Percentiles rank a stretch among this genome's conserved stretches.
Conservation (phyloP, 169 alveolate genomes). For the Eimeria necatrix region DNA sequence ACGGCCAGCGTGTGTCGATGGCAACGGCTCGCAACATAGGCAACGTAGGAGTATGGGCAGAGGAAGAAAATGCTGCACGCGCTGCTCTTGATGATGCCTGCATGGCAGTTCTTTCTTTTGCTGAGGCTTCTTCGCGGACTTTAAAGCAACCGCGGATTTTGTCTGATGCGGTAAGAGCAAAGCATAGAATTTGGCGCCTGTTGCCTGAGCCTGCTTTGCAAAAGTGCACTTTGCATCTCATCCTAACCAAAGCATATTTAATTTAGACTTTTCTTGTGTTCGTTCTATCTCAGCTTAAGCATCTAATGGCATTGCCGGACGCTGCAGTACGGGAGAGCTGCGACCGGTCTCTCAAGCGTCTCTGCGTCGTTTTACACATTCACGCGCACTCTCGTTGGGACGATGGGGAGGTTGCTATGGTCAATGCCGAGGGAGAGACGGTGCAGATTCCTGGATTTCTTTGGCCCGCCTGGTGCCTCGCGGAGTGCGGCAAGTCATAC, state of each 20-base stretch:
- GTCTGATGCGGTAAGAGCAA: constrained; percentile 32
- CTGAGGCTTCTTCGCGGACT: constrained; percentile 15
- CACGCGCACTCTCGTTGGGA: constrained; percentile 23
- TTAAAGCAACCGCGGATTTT: constrained; percentile 39
- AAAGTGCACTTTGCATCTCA: too few relatives aligned
- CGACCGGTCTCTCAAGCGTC: constrained; percentile 59
- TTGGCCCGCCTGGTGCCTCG: constrained; percentile 65
- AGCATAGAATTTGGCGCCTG: background rate
- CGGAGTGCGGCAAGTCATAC: constrained; percentile 24
- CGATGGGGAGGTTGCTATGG: background rate
- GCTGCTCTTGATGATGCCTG: constrained; percentile 32
- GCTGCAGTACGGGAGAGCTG: constrained; percentile 55
- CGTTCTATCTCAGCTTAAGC: constrained; percentile 20
- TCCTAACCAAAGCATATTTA: too few relatives aligned
- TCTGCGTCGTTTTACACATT: constrained; percentile 38
- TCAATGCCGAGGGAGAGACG: constrained; percentile 38
- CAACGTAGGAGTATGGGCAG: background rate
- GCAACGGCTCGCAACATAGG: background rate
- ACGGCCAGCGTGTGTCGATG: constrained; percentile 12
- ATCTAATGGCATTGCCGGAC: constrained; percentile 32
- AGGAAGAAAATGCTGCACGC: constrained; percentile 2
- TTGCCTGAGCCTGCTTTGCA: too few relatives aligned
- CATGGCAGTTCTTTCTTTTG: constrained; percentile 34
- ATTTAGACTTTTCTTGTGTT: background rate
- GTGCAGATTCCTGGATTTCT: constrained; percentile 39